Evolutionary conservation across 2,329 filamentous ascomycete genomes (phyloP).

Genomic region (Fusarium torulosum): DNA sequence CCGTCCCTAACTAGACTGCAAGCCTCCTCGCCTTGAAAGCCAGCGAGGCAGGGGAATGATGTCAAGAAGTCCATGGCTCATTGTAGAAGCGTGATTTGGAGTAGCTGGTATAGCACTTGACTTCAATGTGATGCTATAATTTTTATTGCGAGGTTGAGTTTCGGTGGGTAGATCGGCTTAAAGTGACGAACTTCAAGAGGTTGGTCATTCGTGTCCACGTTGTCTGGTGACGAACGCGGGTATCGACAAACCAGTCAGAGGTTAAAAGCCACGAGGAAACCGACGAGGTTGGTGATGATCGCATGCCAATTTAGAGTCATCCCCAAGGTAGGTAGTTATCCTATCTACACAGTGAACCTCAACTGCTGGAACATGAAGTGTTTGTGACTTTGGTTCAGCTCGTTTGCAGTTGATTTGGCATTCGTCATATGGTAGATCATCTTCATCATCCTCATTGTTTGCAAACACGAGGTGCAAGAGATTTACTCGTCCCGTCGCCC

Average conservation of each 20-base stretch:
- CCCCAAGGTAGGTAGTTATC: not conserved
- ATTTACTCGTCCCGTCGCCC: conserved; percentile 6
- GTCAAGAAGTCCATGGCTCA: conserved; percentile 29
- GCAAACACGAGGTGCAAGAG: conserved; percentile 19
- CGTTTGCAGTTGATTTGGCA: not conserved
- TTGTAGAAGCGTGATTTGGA: conserved; percentile 12
- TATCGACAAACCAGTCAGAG: conserved; percentile 31
- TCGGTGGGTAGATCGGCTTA: conserved; percentile 1
- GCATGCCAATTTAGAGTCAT: conserved; percentile 18
- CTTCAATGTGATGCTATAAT: not conserved
- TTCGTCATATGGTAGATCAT: conserved; percentile 31
- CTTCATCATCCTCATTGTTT: not conserved
- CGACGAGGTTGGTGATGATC: conserved; percentile 38
- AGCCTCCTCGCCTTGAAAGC: conserved; percentile 24
- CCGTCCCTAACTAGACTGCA: conserved; percentile 25
- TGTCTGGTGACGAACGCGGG: conserved; percentile 41
- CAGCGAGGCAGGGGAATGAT: conserved; percentile 30
- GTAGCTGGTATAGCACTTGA: not conserved
- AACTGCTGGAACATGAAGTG: not conserved
- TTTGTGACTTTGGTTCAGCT: conserved; percentile 4
- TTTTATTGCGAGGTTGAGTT: not conserved
- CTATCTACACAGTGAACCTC: conserved; percentile 14
- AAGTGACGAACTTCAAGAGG: conserved; percentile 26
- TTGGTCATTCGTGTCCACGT: conserved; percentile 36
- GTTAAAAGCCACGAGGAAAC: conserved; percentile 19